Percentiles rank a stretch among this genome's conserved stretches.
Evolutionary conservation across 1,284 basidiomycete genomes (phyloP).

Genomic region (Cutaneotrichosporon daszewskae): DNA sequence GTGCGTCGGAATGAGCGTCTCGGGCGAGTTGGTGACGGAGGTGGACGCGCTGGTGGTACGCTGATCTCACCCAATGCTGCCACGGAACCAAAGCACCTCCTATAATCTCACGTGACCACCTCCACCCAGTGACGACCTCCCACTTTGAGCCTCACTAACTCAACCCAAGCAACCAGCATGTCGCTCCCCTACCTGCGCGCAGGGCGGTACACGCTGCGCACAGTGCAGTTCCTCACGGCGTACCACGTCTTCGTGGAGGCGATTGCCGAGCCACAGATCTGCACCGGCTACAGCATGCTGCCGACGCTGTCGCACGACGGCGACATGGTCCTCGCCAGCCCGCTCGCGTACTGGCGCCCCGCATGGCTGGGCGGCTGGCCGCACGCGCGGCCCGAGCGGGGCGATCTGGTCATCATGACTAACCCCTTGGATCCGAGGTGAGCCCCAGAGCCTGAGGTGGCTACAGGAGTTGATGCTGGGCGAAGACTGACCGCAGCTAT

Average conservation of each 20-base stretch:
- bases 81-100: too few relatives aligned
- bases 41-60: too few relatives aligned
- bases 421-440: constrained; percentile 62
- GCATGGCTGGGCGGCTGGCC: constrained; percentile 9
- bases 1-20: too few relatives aligned
- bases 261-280: constrained; percentile 33
- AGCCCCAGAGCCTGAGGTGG: neutral
- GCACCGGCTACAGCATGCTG: constrained; percentile 75
- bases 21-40: too few relatives aligned
- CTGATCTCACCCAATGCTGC: too few relatives aligned
- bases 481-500: constrained; percentile 1
- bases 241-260: constrained; percentile 35
- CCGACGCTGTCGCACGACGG: constrained; percentile 61
- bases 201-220: neutral
- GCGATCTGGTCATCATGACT: constrained; percentile 72
- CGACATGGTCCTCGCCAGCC: constrained; percentile 52
- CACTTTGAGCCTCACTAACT: too few relatives aligned
- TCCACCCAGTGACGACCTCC: too few relatives aligned
- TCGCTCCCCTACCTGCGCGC: neutral
- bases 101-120: too few relatives aligned
- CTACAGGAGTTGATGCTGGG: neutral
- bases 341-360: constrained; percentile 46
- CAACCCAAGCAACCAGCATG: neutral
- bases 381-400: constrained; percentile 53
- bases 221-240: constrained; percentile 8